A percentile compares a stretch with the other conserved stretches of the same genome.
phyloP scores from a whole-genome alignment of 805 yeast species.

The Hanseniaspora meyeri region DNA sequence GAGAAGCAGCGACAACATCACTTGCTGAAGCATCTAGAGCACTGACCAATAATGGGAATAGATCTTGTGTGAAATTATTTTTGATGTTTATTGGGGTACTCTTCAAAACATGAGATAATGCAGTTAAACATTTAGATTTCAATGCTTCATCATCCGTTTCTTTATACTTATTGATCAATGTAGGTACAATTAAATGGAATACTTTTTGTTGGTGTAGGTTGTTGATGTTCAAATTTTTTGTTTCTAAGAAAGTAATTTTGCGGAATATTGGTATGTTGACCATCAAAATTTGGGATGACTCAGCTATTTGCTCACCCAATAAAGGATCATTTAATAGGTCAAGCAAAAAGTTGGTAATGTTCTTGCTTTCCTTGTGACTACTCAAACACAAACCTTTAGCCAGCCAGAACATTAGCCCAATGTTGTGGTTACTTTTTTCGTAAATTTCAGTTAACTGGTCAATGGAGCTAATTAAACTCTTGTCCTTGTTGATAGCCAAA shows the following conservation, averaged over 20 bases:
- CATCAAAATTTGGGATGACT: constrained; percentile 50
- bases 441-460: constrained; percentile 25
- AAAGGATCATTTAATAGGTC: constrained; percentile 27
- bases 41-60: constrained; percentile 62
- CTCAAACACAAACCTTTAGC: constrained; percentile 56
- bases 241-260: constrained; percentile 29
- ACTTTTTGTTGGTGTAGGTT: constrained; percentile 70
- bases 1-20: constrained; percentile 46
- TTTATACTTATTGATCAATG: constrained; percentile 38
- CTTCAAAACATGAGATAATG: constrained; percentile 55
- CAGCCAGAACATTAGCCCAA: constrained; percentile 44
- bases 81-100: constrained; percentile 53
- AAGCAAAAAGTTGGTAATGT: constrained; percentile 28
- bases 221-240: constrained; percentile 46
- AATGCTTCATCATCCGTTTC: constrained; percentile 19
- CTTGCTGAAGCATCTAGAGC: constrained; percentile 40
- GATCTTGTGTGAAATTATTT: constrained; percentile 45
- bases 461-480: constrained; percentile 15
- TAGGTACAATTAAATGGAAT: constrained; percentile 49
- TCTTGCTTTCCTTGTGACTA: constrained; percentile 33
- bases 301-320: constrained; percentile 35
- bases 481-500: constrained; percentile 48
- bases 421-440: constrained; percentile 30
- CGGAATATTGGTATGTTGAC: constrained; percentile 53
- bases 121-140: constrained; percentile 46